Percentiles rank a stretch among this genome's conserved stretches.
phyloP scores from a whole-genome alignment of 2,329 filamentous ascomycete genomes.

The Elsinoe fawcettii region DNA sequence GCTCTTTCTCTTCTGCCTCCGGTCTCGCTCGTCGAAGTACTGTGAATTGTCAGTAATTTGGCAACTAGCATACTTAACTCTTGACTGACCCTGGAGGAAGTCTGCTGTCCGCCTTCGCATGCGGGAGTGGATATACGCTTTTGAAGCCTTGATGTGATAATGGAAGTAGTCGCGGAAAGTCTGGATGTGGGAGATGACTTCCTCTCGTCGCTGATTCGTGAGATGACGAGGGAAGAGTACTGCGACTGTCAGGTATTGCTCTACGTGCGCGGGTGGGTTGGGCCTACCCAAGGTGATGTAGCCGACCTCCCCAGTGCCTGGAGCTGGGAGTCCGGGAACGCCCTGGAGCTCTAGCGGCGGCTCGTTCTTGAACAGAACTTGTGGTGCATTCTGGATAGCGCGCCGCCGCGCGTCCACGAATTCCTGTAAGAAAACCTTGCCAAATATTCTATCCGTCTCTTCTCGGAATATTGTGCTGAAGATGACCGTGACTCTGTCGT shows the following conservation, averaged over 20 bases:
- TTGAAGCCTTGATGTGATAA: conserved; percentile 99
- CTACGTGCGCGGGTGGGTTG: conserved; percentile 15
- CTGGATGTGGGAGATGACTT: conserved; percentile 98
- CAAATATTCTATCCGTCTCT: conserved; percentile 94
- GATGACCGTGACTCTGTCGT: conserved; percentile 96
- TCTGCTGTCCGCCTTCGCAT: conserved; percentile 97
- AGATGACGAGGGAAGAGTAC: conserved; percentile 95
- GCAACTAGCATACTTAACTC: not conserved
- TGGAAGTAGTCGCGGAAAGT: conserved; percentile 99
- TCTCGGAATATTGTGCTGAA: conserved; percentile 98
- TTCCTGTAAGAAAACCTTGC: conserved; percentile 97
- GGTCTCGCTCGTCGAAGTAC: conserved; percentile 93
- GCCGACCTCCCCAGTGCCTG: conserved; percentile 76
- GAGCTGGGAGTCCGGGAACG: conserved; percentile 70
- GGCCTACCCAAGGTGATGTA: conserved; percentile 91
- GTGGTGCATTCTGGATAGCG: conserved; percentile 95
- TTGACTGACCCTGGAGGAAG: conserved; percentile 77
- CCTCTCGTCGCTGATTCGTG: conserved; percentile 78
- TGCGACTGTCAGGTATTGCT: conserved; percentile 32
- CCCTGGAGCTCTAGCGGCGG: conserved; percentile 85
- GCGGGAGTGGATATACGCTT: conserved; percentile 96
- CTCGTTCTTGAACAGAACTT: conserved; percentile 93
- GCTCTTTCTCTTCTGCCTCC: conserved; percentile 93
- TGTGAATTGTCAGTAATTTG: conserved; percentile 32
- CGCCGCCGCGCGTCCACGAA: conserved; percentile 93